Evolutionary conservation across 2,329 filamentous ascomycete genomes (phyloP).

Genomic region (Colletotrichum sp.): DNA sequence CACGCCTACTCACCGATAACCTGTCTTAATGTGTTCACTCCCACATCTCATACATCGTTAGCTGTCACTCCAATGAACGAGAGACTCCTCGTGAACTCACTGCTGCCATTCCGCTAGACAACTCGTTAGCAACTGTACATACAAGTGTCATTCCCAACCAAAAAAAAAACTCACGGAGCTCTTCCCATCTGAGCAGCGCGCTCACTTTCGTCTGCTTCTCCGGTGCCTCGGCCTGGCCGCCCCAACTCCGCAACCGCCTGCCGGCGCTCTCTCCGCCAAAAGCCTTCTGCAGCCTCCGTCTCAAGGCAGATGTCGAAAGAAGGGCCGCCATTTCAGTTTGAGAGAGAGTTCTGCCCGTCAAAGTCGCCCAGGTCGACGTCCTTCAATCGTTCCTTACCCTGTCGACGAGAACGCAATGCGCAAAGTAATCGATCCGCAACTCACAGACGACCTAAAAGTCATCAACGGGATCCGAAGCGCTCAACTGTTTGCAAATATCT

Average conservation of each 20-base stretch:
- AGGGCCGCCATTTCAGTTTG: not conserved
- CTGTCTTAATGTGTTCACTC: constrained; percentile 9
- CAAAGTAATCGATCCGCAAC: not conserved
- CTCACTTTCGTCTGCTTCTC: not conserved
- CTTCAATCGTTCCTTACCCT: not conserved
- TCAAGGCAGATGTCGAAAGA: not conserved
- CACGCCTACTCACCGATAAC: not conserved
- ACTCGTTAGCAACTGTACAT: not conserved
- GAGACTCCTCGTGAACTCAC: not conserved
- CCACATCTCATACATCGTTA: not conserved
- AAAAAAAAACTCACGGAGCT: not conserved
- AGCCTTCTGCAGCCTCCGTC: not conserved
- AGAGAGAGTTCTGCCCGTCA: not conserved
- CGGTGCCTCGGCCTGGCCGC: not conserved
- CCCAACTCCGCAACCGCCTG: not conserved
- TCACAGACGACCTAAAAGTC: not conserved
- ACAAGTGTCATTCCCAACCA: not conserved
- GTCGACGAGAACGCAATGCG: not conserved
- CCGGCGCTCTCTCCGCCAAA: not conserved
- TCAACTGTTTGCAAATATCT: not conserved
- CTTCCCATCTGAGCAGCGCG: not conserved
- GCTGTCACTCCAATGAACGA: not conserved
- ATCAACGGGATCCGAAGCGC: not conserved
- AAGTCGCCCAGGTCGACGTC: not conserved
- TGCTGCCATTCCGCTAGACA: constrained; percentile 10